Evolutionary conservation across 2,329 filamentous ascomycete genomes (phyloP), one percentile per base, ranked within the genome.

Genomic region (Trichoderma lentiforme): DNA sequence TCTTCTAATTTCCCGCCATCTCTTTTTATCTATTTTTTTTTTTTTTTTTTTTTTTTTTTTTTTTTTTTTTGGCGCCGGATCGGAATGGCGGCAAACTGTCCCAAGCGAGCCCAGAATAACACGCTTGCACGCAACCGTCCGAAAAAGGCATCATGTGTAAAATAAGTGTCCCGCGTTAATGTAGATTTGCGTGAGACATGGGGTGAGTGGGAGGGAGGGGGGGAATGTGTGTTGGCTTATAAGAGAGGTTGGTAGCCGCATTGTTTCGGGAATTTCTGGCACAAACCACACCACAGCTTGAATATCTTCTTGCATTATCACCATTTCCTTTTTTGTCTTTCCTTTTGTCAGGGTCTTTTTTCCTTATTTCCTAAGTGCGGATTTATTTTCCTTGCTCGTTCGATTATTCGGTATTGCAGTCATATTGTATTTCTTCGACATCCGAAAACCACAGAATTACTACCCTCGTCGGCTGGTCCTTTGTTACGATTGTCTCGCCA

Each of bases 381-480:
- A 61, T 63, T 14, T 43, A 34, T 71, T 76, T 77, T 74, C 72
- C 73, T 76, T 74, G 64, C 72, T 75, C 76, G 68, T 43, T 74
- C 72, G 75, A 60, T 69, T 71, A 67, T 77, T 32, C 36, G 8
- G 21, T 69, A 21, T 21, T 70, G 36, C 67, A 18, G 51, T 62
- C n/a, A 24, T n/a, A 12, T 26, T 36, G 18, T 34, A 47, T 47
- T 24, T 34, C 67, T 26, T 62, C 57, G 24, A 30, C 34, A 58
- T 15, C 26, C 30, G 51, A 70, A 30, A 51, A 30, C 32, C 15
- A 47, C n/a, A 51, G 32, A 47, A 70, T 34, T 26, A 61, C 8
- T 36, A 61, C 57, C 11, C 12, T 70, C 11, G 39, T 70, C 57
- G 67, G 67, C 67, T 70, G 67, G 56, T 51, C 66, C 66, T 53